These are phyloP conservation scores for Thermoascus crustaceus DNA, from an alignment of 2,329 filamentous ascomycete species.

Conservation along the genomic window DNA sequence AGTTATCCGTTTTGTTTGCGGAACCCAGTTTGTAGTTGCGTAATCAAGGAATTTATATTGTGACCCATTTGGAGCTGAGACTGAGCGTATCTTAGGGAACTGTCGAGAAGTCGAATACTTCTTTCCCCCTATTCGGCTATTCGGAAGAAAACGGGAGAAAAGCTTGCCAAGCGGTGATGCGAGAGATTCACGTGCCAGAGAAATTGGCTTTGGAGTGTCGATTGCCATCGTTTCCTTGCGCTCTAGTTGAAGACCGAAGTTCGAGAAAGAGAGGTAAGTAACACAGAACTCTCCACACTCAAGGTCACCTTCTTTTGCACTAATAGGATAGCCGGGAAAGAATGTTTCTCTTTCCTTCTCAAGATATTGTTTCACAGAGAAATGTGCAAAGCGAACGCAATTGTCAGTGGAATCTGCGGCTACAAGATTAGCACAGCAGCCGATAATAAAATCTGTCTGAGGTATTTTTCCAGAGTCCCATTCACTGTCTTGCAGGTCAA, in stretches of 20 bases:
- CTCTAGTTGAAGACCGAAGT: constrained; percentile 12
- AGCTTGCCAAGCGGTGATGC: not conserved
- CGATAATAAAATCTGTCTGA: constrained; percentile 10
- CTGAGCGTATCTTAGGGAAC: no score
- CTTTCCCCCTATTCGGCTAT: no score
- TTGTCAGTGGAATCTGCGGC: constrained; percentile 11
- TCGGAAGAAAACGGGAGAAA: no score
- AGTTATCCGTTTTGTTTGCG: constrained; percentile 11
- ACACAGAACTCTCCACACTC: constrained; percentile 16
- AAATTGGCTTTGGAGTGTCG: constrained; percentile 2
- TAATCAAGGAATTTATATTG: constrained; percentile 14
- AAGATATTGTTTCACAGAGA: constrained; percentile 14
- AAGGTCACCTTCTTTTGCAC: constrained; percentile 6
- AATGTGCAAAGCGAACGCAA: constrained; percentile 15
- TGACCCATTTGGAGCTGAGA: no score
- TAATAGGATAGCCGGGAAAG: constrained; percentile 5
- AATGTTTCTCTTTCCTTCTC: constrained; percentile 4
- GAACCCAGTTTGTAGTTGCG: constrained; percentile 10
- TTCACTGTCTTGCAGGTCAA: constrained; percentile 9
- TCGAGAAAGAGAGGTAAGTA: constrained; percentile 14
- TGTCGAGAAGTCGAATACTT: no score
- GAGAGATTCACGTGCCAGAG: constrained; percentile 1
- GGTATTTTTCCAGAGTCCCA: constrained; percentile 11
- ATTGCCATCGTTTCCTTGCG: constrained; percentile 2
- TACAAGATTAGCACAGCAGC: constrained; percentile 16